Evolutionary conservation across 225 moss, liverwort and hornwort species (phyloP).

Genomic region (Anthoceros angustus): DNA sequence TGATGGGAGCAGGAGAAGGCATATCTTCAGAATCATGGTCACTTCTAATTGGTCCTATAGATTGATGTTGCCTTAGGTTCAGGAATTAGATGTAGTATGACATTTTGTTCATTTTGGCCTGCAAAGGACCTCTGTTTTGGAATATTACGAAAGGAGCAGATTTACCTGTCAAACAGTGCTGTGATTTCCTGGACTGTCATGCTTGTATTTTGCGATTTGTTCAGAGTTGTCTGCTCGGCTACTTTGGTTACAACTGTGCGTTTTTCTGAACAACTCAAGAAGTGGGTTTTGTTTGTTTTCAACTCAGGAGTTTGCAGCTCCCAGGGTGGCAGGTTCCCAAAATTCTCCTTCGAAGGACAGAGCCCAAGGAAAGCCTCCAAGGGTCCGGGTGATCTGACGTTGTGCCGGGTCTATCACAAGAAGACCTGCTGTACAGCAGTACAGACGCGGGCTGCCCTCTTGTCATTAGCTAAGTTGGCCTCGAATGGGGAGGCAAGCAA

Average conservation of each 20-base stretch:
- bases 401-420: constrained; percentile 41
- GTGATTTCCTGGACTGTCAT: background rate
- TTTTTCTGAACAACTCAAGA: background rate
- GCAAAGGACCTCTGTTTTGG: background rate
- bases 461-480: constrained; percentile 29
- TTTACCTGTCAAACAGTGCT: background rate
- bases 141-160: constrained; percentile 1
- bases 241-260: background rate
- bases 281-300: background rate
- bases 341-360: constrained; percentile 40
- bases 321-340: constrained; percentile 40
- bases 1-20: too few relatives aligned
- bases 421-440: constrained; percentile 45
- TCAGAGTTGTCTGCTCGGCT: background rate
- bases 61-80: background rate
- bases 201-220: background rate
- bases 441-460: constrained; percentile 39
- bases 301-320: constrained; percentile 27
- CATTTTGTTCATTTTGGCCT: background rate
- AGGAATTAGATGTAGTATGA: background rate
- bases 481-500: constrained; percentile 35
- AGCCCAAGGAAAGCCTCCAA: constrained; percentile 34
- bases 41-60: background rate
- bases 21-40: background rate
- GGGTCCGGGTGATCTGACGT: constrained; percentile 29